Base-by-base conservation (phyloP, 768 basidiomycete species). In the Suillus hirtellus region DNA sequence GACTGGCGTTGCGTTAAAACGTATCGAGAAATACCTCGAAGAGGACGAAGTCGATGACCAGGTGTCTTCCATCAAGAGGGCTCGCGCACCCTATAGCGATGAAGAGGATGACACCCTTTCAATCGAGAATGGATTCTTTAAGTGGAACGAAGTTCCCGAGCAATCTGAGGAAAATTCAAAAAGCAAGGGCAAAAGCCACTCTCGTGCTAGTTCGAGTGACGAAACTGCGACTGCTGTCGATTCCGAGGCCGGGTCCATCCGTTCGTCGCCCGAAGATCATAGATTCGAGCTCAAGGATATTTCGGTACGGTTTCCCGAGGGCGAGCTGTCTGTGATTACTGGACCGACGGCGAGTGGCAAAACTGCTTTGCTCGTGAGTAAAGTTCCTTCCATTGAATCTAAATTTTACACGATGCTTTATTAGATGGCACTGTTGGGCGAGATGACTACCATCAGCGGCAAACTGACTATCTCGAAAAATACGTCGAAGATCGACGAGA, bases 21-120 rank as follows among this genome's bases (percentile, higher is more conserved):
- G 88, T 44, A 87, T 90, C 61, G 81, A 84, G 54, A 82, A 78
- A 2, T 89, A 84, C 76, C 78, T 89, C 0, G 77, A 76, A 14
- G 88, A 89, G 65, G 86, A 87, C 37, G 88, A 89, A 68, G 85
- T 89, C 8, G 77, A 80, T 10, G 84, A 81, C 47, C 84, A 84
- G 65, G 86, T 89, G 1, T 88, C 84, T 0, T 79, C 81, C 0
- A 72, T 89, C 59, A 89, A 88, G 72, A 73, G 74, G 37, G 44
- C 68, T 15, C 59, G 60, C 14, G 69, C 72, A 0, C 72, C 72
- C 11, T 19, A 19, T n/a, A 34, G 71, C 1, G 66, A 67, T 50
- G 65, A 65, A 9, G 52, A 58, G 2, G 71, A 72, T 14, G 73
- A 75, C 1, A 78, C 76, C 19, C 79, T 88, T 59, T 84, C 81